These are phyloP conservation scores for Sodiomyces alkalinus DNA, from an alignment of 2,329 filamentous ascomycete species.

Conservation along the genomic window DNA sequence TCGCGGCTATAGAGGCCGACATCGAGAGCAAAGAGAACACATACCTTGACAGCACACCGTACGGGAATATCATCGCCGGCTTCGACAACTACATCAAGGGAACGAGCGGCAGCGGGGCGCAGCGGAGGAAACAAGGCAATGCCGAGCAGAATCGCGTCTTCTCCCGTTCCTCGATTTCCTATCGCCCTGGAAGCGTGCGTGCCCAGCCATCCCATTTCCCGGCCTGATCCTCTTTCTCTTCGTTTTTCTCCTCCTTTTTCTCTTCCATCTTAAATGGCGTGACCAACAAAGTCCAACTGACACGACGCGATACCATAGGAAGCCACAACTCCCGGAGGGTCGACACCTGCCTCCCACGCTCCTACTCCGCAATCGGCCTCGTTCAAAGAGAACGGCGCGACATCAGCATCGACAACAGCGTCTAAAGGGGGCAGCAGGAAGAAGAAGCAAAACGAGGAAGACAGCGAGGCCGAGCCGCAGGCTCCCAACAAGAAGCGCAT, in stretches of 20 bases:
- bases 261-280: background rate
- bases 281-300: conserved; percentile 1
- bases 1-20: conserved; percentile 47
- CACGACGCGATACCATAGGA: conserved; percentile 18
- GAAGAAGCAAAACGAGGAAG: conserved; percentile 33
- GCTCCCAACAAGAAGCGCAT: conserved; percentile 39
- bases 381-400: conserved; percentile 38
- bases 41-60: conserved; percentile 81
- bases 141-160: conserved; percentile 63
- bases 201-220: too few relatives aligned
- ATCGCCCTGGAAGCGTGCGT: conserved; percentile 23
- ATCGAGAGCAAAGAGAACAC: conserved; percentile 73
- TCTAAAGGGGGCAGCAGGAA: conserved; percentile 32
- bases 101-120: conserved; percentile 43
- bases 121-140: conserved; percentile 48
- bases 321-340: conserved; percentile 23
- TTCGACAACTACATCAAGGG: conserved; percentile 99
- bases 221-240: too few relatives aligned
- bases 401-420: conserved; percentile 36
- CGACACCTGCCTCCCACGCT: conserved; percentile 30
- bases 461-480: conserved; percentile 44
- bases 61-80: conserved; percentile 90
- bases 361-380: conserved; percentile 40
- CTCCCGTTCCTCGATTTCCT: conserved; percentile 47
- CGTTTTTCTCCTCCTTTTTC: conserved; percentile 1